Evolutionary conservation across 1,284 basidiomycete genomes (phyloP).

Genomic region (Heliocybe sulcata): DNA sequence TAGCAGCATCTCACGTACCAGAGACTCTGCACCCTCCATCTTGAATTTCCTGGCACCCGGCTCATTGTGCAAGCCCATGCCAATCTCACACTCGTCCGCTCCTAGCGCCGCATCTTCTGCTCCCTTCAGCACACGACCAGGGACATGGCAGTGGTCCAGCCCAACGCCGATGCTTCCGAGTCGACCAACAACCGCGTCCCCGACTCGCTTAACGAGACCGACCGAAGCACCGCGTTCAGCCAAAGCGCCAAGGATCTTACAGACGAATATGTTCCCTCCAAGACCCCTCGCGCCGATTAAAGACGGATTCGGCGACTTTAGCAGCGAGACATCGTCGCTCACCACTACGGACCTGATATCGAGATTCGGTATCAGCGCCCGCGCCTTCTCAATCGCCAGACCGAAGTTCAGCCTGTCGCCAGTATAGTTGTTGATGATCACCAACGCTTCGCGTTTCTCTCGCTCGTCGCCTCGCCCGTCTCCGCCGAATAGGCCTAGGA

Average conservation of each 20-base stretch:
- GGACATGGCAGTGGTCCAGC: slow-evolving; percentile 88
- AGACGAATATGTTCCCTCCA: slow-evolving; percentile 85
- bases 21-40: slow-evolving; percentile 18
- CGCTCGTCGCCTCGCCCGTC: not conserved
- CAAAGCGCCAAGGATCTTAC: slow-evolving; percentile 86
- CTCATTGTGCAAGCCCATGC: slow-evolving; percentile 94
- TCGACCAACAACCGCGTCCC: slow-evolving; percentile 59
- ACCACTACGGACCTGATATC: slow-evolving; percentile 52
- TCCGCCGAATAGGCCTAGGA: slow-evolving; percentile 30
- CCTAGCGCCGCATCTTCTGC: slow-evolving; percentile 48
- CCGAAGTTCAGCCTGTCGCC: slow-evolving; percentile 93
- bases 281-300: slow-evolving; percentile 64
- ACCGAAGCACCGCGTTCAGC: slow-evolving; percentile 65
- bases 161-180: slow-evolving; percentile 87
- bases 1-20: slow-evolving; percentile 32
- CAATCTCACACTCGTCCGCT: slow-evolving; percentile 74
- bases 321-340: slow-evolving; percentile 60
- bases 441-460: slow-evolving; percentile 37
- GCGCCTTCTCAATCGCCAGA: slow-evolving; percentile 74
- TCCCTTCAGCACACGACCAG: slow-evolving; percentile 23
- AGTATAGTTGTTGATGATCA: slow-evolving; percentile 87
- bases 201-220: slow-evolving; percentile 66
- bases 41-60: slow-evolving; percentile 68
- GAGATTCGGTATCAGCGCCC: slow-evolving; percentile 28
- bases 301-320: slow-evolving; percentile 22